These are phyloP conservation scores for Aspergillus cavernicola DNA, from an alignment of 495 filamentous ascomycete genomes.

Conservation along the genomic window DNA sequence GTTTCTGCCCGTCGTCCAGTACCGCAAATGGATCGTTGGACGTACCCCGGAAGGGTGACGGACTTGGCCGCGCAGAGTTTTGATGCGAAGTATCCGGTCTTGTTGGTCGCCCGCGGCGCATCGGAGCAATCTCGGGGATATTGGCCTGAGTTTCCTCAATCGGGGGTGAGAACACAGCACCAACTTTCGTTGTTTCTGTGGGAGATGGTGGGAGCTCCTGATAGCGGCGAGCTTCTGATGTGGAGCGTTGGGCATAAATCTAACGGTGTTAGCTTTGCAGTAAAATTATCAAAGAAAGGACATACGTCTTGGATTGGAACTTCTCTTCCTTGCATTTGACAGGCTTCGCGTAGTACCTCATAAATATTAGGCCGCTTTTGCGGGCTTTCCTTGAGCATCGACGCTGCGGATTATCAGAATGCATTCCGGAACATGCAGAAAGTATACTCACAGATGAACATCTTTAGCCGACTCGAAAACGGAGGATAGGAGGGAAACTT, in stretches of 20 bases:
- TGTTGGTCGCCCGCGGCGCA: constrained; percentile 83
- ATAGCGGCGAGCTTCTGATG: constrained; percentile 58
- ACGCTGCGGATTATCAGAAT: constrained; percentile 50
- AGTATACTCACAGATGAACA: constrained; percentile 73
- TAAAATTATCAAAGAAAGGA: constrained; percentile 3
- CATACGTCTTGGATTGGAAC: constrained; percentile 89
- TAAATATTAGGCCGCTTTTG: constrained; percentile 88
- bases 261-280: constrained; percentile 26
- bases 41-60: constrained; percentile 64
- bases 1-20: constrained; percentile 61
- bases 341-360: constrained; percentile 80
- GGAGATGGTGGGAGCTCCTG: constrained; percentile 58
- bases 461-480: constrained; percentile 88
- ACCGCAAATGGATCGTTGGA: constrained; percentile 86
- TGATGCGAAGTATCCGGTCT: constrained; percentile 42
- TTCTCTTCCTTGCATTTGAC: constrained; percentile 82
- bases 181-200: constrained; percentile 57
- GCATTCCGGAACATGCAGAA: neutral
- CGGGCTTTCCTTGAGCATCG: constrained; percentile 85
- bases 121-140: constrained; percentile 89
- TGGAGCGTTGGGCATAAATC: constrained; percentile 77
- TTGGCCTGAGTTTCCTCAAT: constrained; percentile 57
- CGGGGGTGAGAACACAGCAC: constrained; percentile 65
- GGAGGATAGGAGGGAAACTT: constrained; percentile 82
- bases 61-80: constrained; percentile 57